Evolutionary conservation across 2,329 filamentous ascomycete species (phyloP).

Genomic region (Fusarium hostae): DNA sequence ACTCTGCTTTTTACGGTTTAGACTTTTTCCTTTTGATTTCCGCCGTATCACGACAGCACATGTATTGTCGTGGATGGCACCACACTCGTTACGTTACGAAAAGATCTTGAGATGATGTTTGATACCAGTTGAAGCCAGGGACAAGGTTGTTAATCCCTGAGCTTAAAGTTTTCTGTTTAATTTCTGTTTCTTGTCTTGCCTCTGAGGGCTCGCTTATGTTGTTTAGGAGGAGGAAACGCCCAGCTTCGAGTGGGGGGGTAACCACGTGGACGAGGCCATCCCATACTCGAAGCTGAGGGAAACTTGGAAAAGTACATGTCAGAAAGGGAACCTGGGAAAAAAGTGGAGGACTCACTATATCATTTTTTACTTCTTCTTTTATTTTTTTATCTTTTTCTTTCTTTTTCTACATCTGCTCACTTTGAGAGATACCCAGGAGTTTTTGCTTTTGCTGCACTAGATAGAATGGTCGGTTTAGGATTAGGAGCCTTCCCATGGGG

Average conservation of each 20-base stretch:
- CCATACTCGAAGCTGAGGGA: constrained; percentile 9
- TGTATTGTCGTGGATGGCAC: constrained; percentile 38
- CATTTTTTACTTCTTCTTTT: constrained; percentile 8
- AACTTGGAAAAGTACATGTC: constrained; percentile 24
- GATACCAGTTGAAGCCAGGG: constrained; percentile 40
- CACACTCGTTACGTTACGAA: constrained; percentile 45
- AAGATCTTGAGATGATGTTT: constrained; percentile 40
- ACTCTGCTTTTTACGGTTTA: constrained; percentile 29
- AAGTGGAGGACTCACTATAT: constrained; percentile 15
- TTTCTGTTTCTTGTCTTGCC: constrained; percentile 29
- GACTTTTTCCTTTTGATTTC: constrained; percentile 36
- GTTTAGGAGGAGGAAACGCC: constrained; percentile 29
- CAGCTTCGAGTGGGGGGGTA: not conserved
- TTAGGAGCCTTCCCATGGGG: constrained; percentile 34
- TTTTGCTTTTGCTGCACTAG: constrained; percentile 39
- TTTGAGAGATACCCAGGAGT: constrained; percentile 46
- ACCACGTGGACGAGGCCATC: constrained; percentile 7
- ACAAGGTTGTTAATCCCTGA: constrained; percentile 19
- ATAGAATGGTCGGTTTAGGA: constrained; percentile 42
- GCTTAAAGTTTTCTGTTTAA: constrained; percentile 37
- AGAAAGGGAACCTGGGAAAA: constrained; percentile 8
- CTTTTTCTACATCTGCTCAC: constrained; percentile 42
- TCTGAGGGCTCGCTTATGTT: constrained; percentile 3
- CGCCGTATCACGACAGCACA: constrained; percentile 40
- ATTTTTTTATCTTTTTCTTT: constrained; percentile 16